These are phyloP conservation scores for Solanum ossicruentum DNA, from an alignment of 257 asterid species.

Conservation along the genomic window DNA sequence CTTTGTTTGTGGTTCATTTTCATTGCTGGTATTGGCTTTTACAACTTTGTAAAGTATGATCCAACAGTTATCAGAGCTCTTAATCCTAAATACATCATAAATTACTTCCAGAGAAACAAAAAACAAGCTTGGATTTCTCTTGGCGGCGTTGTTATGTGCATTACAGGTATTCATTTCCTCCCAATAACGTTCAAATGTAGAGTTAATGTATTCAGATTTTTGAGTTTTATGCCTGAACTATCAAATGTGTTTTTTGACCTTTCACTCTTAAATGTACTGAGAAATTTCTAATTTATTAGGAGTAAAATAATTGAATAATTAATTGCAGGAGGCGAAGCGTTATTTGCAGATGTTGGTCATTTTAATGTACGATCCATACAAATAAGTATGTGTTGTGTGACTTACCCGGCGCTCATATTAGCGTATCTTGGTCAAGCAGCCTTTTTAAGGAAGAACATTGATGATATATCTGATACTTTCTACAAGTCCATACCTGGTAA, in stretches of 20 bases:
- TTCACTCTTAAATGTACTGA: neutral
- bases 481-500: constrained; percentile 43
- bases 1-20: constrained; percentile 44
- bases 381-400: constrained; percentile 33
- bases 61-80: constrained; percentile 33
- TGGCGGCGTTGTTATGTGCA: constrained; percentile 60
- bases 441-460: constrained; percentile 25
- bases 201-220: too few species aligned
- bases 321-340: constrained; percentile 49
- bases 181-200: neutral
- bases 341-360: constrained; percentile 65
- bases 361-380: constrained; percentile 47
- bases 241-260: neutral
- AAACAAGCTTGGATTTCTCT: constrained; percentile 58
- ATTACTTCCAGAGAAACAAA: constrained; percentile 49
- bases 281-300: neutral
- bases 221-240: neutral
- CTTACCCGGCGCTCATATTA: constrained; percentile 30
- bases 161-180: constrained; percentile 29
- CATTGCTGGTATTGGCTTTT: constrained; percentile 35
- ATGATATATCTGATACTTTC: constrained; percentile 18
- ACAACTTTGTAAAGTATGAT: constrained; percentile 40
- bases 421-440: constrained; percentile 53
- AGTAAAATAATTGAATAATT: neutral
- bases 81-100: constrained; percentile 44